Evolutionary conservation across 768 basidiomycete genomes (phyloP).

Genomic region (Fomitopsis pulvina): DNA sequence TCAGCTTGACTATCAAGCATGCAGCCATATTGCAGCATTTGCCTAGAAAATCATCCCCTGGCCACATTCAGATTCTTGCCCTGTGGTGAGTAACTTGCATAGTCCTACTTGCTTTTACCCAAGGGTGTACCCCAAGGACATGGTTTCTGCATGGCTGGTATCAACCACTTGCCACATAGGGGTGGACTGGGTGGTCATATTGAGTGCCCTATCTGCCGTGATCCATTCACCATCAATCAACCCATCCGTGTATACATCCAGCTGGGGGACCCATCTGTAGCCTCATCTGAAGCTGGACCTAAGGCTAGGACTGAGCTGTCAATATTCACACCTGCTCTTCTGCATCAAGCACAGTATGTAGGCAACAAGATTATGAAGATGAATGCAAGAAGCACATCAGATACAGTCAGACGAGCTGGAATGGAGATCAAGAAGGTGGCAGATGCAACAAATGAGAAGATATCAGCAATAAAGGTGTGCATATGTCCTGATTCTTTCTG

Average conservation of each 20-base stretch:
- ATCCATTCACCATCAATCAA: background rate
- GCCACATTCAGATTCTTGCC: background rate
- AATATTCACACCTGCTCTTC: background rate
- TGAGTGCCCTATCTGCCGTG: slow-evolving; percentile 1
- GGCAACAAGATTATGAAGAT: background rate
- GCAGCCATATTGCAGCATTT: slow-evolving; percentile 1
- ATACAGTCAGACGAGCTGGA: background rate
- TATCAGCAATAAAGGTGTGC: background rate
- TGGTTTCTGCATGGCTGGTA: background rate
- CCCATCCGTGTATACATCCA: background rate
- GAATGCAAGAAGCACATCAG: background rate
- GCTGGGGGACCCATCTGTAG: background rate
- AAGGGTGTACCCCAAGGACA: background rate
- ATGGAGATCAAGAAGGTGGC: slow-evolving; percentile 1
- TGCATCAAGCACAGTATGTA: background rate
- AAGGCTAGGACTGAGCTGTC: background rate
- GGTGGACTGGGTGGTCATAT: too few species aligned
- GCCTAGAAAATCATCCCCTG: background rate
- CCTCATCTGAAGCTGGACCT: background rate
- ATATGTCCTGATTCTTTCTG: background rate
- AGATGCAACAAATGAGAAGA: background rate
- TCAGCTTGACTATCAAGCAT: background rate
- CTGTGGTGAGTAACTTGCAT: background rate
- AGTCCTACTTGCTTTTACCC: background rate
- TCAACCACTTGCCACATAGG: background rate